Evolutionary conservation across 305 asterid species (phyloP).

Genomic region (Solanum hybrid): DNA sequence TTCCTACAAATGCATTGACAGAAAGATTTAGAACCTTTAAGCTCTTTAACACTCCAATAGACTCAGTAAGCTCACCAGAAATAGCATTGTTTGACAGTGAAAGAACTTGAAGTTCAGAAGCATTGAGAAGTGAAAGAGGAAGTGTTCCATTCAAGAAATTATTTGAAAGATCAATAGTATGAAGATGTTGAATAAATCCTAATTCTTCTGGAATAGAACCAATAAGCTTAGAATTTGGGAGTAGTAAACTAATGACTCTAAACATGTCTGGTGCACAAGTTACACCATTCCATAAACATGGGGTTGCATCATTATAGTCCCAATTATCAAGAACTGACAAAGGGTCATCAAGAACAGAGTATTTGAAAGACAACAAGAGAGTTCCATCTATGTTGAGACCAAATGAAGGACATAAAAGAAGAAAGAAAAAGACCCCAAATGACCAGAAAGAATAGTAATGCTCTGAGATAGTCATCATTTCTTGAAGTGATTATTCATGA

Average conservation of each 20-base stretch:
- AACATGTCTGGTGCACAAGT: conserved; percentile 37
- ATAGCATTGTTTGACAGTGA: conserved; percentile 42
- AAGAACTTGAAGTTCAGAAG: conserved; percentile 43
- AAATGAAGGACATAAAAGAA: conserved; percentile 28
- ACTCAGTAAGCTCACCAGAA: conserved; percentile 42
- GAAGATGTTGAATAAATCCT: conserved; percentile 51
- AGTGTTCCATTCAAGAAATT: conserved; percentile 68
- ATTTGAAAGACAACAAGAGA: conserved; percentile 63
- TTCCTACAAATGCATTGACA: conserved; percentile 45
- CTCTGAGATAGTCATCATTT: conserved; percentile 19
- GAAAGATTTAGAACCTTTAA: conserved; percentile 54
- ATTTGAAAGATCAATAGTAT: conserved; percentile 53
- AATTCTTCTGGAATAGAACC: conserved; percentile 59
- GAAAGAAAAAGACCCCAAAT: conserved; percentile 16
- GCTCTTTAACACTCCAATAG: conserved; percentile 6
- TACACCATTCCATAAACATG: conserved; percentile 75
- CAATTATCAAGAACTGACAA: conserved; percentile 64
- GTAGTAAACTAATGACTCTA: conserved; percentile 37
- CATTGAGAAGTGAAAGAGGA: conserved; percentile 50
- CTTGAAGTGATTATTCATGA: conserved; percentile 17
- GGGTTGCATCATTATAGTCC: conserved; percentile 57
- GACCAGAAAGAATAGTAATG: conserved; percentile 7
- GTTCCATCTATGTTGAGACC: conserved; percentile 67
- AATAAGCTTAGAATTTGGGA: conserved; percentile 46
- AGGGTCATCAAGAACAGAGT: conserved; percentile 64